These are phyloP conservation scores for Fusarium brachygibbosum DNA, from an alignment of 2,329 filamentous ascomycete genomes.

Conservation along the genomic window DNA sequence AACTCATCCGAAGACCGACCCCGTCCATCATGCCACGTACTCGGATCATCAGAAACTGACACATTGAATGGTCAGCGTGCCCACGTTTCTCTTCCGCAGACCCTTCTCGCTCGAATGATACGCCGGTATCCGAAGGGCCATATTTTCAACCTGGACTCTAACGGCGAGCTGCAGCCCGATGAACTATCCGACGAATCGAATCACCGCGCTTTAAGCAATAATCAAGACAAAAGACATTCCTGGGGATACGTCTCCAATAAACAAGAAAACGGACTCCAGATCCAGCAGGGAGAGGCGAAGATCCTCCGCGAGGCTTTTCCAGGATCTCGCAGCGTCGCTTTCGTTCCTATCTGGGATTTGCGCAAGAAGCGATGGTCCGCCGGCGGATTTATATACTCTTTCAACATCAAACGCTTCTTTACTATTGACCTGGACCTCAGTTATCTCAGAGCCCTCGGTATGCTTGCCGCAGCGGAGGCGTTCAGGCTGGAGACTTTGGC, in stretches of 20 bases:
- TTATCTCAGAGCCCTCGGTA: slow-evolving; percentile 65
- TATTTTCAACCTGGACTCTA: slow-evolving; percentile 60
- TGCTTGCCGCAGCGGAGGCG: slow-evolving; percentile 69
- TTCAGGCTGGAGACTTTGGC: slow-evolving; percentile 57
- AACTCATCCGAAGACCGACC: slow-evolving; percentile 28
- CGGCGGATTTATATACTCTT: slow-evolving; percentile 65
- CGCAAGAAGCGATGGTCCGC: slow-evolving; percentile 63
- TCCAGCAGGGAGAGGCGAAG: slow-evolving; percentile 36
- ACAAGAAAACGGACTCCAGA: slow-evolving; percentile 12
- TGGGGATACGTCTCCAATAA: neutral
- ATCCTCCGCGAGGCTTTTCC: slow-evolving; percentile 56
- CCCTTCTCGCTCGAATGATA: slow-evolving; percentile 58
- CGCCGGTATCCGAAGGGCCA: slow-evolving; percentile 61
- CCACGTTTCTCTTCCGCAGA: slow-evolving; percentile 53
- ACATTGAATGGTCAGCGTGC: neutral
- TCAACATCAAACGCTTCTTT: slow-evolving; percentile 58
- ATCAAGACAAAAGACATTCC: neutral
- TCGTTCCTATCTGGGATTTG: slow-evolving; percentile 64
- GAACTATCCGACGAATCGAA: slow-evolving; percentile 49
- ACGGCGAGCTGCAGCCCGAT: slow-evolving; percentile 53
- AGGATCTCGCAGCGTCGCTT: slow-evolving; percentile 60
- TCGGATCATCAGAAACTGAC: slow-evolving; percentile 33
- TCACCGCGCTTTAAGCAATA: too few relatives aligned
- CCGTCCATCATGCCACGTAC: slow-evolving; percentile 18
- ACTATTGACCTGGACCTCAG: slow-evolving; percentile 63